These are phyloP conservation scores for Tilletia walkeri DNA, from an alignment of 1,284 basidiomycete genomes.

Conservation along the genomic window DNA sequence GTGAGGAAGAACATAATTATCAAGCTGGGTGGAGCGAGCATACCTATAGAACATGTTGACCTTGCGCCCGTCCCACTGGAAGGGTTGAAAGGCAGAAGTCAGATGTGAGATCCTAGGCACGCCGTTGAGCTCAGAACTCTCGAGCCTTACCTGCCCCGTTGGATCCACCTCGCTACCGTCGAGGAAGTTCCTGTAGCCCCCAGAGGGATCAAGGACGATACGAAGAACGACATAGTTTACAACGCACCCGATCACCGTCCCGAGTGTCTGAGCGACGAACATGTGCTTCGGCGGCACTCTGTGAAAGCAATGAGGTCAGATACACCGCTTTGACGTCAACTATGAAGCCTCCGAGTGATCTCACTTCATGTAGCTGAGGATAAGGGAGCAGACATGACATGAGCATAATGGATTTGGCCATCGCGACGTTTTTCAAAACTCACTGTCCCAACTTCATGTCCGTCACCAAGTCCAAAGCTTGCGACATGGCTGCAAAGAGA, in stretches of 20 bases:
- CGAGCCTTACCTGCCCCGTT: background rate
- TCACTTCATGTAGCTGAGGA: conserved; percentile 10
- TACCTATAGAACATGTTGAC: conserved; percentile 46
- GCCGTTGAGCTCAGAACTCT: background rate
- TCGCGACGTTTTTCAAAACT: conserved; percentile 18
- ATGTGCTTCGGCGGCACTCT: conserved; percentile 58
- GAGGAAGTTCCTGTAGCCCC: conserved; percentile 52
- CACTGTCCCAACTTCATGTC: conserved; percentile 59
- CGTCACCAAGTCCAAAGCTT: conserved; percentile 56
- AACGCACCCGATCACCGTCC: conserved; percentile 59
- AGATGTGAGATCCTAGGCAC: no score
- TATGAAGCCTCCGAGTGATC: background rate
- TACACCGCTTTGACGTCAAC: no score
- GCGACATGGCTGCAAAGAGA: conserved; percentile 42
- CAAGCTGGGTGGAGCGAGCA: conserved; percentile 58
- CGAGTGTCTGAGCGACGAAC: conserved; percentile 60
- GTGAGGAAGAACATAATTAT: background rate
- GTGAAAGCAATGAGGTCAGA: conserved; percentile 18
- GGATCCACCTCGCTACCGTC: background rate
- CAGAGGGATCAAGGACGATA: conserved; percentile 53
- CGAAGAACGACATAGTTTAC: conserved; percentile 58
- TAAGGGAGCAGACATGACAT: background rate
- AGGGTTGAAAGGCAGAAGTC: background rate
- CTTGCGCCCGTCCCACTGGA: conserved; percentile 6
- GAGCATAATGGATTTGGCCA: no score